phyloP scores from a whole-genome alignment of 768 basidiomycete species.

The Mycena leptocephala region DNA sequence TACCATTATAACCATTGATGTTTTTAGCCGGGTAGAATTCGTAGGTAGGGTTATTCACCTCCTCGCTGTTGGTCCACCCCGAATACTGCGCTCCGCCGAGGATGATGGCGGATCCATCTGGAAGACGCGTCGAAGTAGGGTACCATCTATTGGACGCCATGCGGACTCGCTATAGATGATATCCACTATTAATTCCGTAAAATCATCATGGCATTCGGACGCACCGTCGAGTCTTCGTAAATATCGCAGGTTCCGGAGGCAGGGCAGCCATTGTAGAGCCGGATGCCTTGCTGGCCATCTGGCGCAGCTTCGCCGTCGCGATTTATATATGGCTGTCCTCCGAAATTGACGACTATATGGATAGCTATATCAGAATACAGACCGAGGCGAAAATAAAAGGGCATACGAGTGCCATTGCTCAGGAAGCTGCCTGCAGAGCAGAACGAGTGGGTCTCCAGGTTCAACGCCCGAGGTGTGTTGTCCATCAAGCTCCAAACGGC shows the following conservation, averaged over 20 bases:
- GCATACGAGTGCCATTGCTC: conserved; percentile 62
- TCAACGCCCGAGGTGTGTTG: conserved; percentile 12
- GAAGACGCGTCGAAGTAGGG: conserved; percentile 17
- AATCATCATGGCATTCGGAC: neutral
- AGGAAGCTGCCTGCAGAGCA: conserved; percentile 49
- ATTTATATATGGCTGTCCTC: conserved; percentile 23
- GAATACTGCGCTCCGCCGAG: conserved; percentile 20
- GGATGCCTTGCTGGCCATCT: conserved; percentile 31
- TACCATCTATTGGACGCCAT: conserved; percentile 30
- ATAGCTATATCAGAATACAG: neutral
- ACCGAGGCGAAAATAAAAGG: neutral
- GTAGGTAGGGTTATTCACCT: conserved; percentile 30
- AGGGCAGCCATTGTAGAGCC: conserved; percentile 24
- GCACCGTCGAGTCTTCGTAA: conserved; percentile 17
- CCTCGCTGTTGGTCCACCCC: conserved; percentile 23
- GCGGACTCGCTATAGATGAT: conserved; percentile 2
- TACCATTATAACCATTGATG: conserved; percentile 29
- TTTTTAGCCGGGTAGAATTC: conserved; percentile 38
- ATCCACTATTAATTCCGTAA: neutral
- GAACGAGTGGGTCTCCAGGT: conserved; percentile 24
- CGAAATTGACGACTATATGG: conserved; percentile 23
- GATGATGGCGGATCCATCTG: conserved; percentile 30
- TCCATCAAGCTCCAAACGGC: conserved; percentile 28
- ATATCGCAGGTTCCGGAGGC: conserved; percentile 23
- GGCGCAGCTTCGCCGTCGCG: conserved; percentile 25